Evolutionary conservation across 495 filamentous ascomycete genomes (phyloP).

Genomic region (Aspergillus taichungensis): DNA sequence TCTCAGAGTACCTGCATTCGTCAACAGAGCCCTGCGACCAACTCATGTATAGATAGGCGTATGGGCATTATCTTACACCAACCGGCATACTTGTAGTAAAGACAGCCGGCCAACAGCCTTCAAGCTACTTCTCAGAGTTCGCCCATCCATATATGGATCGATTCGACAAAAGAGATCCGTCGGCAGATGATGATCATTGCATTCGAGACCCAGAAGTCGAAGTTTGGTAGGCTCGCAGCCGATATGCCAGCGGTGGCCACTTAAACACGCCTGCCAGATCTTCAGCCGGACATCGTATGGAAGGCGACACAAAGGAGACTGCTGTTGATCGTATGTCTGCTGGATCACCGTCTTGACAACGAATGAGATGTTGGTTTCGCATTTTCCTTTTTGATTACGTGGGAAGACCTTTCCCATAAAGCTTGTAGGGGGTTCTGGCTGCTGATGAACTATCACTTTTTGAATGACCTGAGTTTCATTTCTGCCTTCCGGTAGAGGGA

Average conservation of each 20-base stretch:
- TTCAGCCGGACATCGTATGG: background rate
- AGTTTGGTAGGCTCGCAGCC: background rate
- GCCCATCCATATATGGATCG: background rate
- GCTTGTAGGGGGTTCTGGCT: background rate
- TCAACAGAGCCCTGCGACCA: no score
- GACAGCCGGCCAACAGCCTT: background rate
- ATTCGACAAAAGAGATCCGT: no score
- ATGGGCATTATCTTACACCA: no score
- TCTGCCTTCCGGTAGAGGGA: background rate
- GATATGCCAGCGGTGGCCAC: background rate
- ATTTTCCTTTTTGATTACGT: no score
- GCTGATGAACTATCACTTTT: background rate
- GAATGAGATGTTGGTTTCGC: no score
- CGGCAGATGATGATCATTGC: background rate
- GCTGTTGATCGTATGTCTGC: background rate
- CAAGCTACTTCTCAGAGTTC: background rate
- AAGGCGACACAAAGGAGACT: background rate
- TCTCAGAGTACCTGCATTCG: no score
- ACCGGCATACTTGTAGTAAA: no score
- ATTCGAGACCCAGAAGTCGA: background rate
- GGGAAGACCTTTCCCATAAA: no score
- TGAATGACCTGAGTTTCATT: background rate
- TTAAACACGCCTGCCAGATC: background rate
- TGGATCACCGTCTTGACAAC: background rate
- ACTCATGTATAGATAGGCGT: no score